These are phyloP conservation scores for Fusarium aywerte DNA, from an alignment of 2,329 filamentous ascomycete genomes.

Conservation along the genomic window DNA sequence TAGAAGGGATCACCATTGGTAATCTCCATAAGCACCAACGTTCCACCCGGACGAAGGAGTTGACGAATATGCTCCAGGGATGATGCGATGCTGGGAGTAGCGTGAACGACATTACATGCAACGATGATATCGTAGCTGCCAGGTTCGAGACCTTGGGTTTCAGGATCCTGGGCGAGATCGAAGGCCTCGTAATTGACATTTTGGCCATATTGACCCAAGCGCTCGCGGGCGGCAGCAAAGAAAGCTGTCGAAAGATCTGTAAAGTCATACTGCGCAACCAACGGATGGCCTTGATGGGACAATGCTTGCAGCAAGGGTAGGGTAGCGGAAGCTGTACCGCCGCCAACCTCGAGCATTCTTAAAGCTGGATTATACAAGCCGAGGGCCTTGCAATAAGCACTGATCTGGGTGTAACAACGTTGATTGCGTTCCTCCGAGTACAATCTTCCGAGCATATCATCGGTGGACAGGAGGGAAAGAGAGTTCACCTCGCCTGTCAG, in stretches of 20 bases:
- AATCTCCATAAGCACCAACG: conserved; percentile 45
- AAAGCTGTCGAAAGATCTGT: conserved; percentile 58
- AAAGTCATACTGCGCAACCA: conserved; percentile 51
- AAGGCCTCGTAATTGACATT: conserved; percentile 36
- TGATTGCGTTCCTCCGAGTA: conserved; percentile 3
- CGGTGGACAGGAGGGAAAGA: neutral
- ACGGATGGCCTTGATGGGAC: neutral
- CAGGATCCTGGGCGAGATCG: conserved; percentile 48
- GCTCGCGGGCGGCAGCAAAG: conserved; percentile 51
- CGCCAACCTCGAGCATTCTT: conserved; percentile 55
- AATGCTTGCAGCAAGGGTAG: conserved; percentile 50
- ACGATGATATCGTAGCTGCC: conserved; percentile 52
- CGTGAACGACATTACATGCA: conserved; percentile 48
- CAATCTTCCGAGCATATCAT: neutral
- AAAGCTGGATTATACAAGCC: conserved; percentile 12
- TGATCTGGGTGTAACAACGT: neutral
- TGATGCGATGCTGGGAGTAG: conserved; percentile 41
- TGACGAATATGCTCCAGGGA: conserved; percentile 9
- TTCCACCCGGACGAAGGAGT: conserved; percentile 46
- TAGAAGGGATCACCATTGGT: conserved; percentile 39
- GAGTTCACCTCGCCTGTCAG: neutral
- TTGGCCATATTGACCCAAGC: conserved; percentile 38
- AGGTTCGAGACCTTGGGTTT: conserved; percentile 49
- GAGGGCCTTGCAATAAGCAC: neutral
- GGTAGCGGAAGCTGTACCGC: conserved; percentile 56